A percentile compares a stretch with the other conserved stretches of the same genome.
phyloP scores from a whole-genome alignment of 2,329 filamentous ascomycete species.

The Venturia oleaginea region DNA sequence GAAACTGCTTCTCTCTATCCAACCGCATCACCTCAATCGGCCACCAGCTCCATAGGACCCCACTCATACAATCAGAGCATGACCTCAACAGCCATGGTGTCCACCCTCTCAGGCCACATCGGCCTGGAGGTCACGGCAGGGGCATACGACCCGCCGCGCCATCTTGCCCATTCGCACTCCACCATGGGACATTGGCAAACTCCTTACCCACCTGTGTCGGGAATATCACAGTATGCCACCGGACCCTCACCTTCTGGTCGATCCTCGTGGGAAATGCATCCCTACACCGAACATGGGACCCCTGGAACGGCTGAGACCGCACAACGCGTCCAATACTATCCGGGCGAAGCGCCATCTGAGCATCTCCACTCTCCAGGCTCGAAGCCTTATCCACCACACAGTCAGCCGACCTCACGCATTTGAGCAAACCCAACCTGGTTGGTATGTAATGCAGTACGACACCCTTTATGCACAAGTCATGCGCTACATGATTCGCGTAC shows the following conservation, averaged over 20 bases:
- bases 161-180: background rate
- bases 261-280: slow-evolving; percentile 13
- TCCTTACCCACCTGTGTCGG: slow-evolving; percentile 9
- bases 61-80: slow-evolving; percentile 35
- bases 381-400: slow-evolving; percentile 8
- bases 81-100: slow-evolving; percentile 36
- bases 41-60: slow-evolving; percentile 35
- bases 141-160: slow-evolving; percentile 1
- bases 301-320: slow-evolving; percentile 4
- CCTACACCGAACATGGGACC: slow-evolving; percentile 6
- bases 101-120: slow-evolving; percentile 24
- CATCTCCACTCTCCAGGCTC: slow-evolving; percentile 4
- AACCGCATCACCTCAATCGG: slow-evolving; percentile 40
- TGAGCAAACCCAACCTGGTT: slow-evolving; percentile 6
- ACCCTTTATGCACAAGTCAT: slow-evolving; percentile 5
- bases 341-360: slow-evolving; percentile 1
- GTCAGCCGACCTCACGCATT: slow-evolving; percentile 13
- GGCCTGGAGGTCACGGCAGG: slow-evolving; percentile 10
- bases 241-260: slow-evolving; percentile 8
- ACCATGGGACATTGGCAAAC: slow-evolving; percentile 11
- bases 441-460: slow-evolving; percentile 6
- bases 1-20: slow-evolving; percentile 39
- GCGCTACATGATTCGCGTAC: slow-evolving; percentile 7
- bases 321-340: slow-evolving; percentile 10
- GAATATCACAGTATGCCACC: slow-evolving; percentile 7